Base-by-base conservation (phyloP, 352 stramenopile genomes). In the Phytophthora fragariae region DNA sequence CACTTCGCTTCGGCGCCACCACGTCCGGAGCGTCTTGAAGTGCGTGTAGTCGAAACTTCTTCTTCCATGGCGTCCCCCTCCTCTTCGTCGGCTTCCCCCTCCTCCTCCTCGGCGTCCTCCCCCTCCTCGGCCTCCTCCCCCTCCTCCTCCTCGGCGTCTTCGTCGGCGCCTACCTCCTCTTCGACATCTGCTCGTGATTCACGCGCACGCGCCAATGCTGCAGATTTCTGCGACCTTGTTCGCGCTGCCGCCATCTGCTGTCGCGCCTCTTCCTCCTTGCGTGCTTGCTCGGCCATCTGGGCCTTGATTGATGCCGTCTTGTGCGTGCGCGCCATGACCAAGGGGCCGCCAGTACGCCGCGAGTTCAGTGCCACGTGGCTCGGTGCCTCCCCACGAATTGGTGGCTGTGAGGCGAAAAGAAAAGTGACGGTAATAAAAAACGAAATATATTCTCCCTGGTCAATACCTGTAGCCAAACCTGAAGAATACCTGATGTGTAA, bases 401-500 rank as follows among this genome's bases (percentile, higher is more conserved):
- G 17, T 52, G 44, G 44, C 44, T 52, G 44, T 52, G 17, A 52
- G 44, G 44, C 44, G n/a, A 24, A 21, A 50, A 15, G 12, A 19
- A 6, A 50, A 50, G 8, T 50, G 44, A 50, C 44, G 44, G 44
- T 50, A 50, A 50, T 50, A 50, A 50, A 50, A 50, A 50, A 21
- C 44, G 44, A 15, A 15, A 50, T 50, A 50, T 24, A 12, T 50
- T 50, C n/a, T 50, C 44, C 5, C 15, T 9, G 17, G 15, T 10
- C n/a, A 49, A 49, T 49, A 49, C 41, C 41, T 49, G 41, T 14
- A 5, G 3, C n/a, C 15, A 10, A 14, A 49, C 41, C 41, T 49
- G 41, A 49, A 49, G 0, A 49, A 49, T 49, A 21, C 15, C 14
- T 49, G 41, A 9, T 49, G 14, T 49, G n/a, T 14, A 49, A 49